Evolutionary conservation across 148 eudicot species (phyloP).

Genomic region (Nyssa sinensis): DNA sequence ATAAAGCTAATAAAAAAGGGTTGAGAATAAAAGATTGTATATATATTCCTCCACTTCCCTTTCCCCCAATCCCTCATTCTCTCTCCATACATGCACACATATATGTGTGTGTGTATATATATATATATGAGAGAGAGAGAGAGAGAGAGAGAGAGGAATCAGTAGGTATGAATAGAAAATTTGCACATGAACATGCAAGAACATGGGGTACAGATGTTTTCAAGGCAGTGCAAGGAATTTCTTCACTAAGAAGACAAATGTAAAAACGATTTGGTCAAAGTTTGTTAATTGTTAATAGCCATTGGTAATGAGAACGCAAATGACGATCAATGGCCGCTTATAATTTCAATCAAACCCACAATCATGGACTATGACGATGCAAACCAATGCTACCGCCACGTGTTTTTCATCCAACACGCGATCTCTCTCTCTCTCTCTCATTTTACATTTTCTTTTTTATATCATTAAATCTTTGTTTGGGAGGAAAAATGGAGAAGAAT

Average conservation of each 20-base stretch:
- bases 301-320: conserved; percentile 18
- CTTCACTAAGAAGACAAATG: conserved; percentile 17
- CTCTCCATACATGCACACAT: too few species aligned
- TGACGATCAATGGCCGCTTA: conserved; percentile 6
- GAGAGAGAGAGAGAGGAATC: not conserved
- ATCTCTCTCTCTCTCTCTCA: too few species aligned
- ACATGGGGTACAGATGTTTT: conserved; percentile 32
- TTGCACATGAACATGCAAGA: conserved; percentile 19
- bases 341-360: not conserved
- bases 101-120: too few species aligned
- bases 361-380: not conserved
- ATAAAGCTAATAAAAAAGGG: conserved; percentile 22
- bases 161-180: not conserved
- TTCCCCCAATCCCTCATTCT: too few species aligned
- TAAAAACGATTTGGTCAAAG: conserved; percentile 27
- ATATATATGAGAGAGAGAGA: too few species aligned
- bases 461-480: too few species aligned
- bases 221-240: conserved; percentile 17
- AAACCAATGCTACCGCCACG: too few species aligned
- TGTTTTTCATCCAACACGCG: too few species aligned
- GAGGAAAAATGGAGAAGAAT: too few species aligned
- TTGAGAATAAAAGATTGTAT: not conserved
- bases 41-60: not conserved
- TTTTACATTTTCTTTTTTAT: too few species aligned
- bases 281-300: conserved; percentile 27